Base-by-base conservation (phyloP, 2,329 filamentous ascomycete species). In the Calonectria honghensis region DNA sequence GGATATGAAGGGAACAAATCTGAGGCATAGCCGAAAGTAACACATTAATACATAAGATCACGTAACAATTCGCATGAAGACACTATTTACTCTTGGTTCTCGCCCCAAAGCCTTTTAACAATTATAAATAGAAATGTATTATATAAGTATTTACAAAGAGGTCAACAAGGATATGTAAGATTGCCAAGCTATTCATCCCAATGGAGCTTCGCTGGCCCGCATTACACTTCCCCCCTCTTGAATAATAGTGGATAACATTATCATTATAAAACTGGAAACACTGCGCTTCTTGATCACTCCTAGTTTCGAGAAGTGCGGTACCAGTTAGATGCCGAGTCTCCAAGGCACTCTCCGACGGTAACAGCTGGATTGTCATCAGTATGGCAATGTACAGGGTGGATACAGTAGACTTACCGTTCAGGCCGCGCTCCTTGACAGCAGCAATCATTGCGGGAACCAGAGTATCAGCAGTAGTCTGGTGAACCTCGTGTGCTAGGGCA, bases 401-500 rank as follows among this genome's bases (percentile, higher is more conserved):
- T 50, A 3, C 14, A 1, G 24, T 1, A 6, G 7, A 63, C 76
- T 71, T 13, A 76, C 77, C 70, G 24, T 57, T 65, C 24, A 74
- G 50, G 9, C 72, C 73, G 7, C 73, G 73, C 1, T 64, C 27
- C 3, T 72, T 29, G 11, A 77, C 48, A 1, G 27, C 20, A 4
- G 70, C 48, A 35, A 78, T 76, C 14, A 78, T 50, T 16, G 51
- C 39, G 3, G 80, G 75, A 3, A 81, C 73, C 51, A 88, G 76
- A 41, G 83, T 83, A n/a, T 81, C 74, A 11, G 84, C 86, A 2
- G 86, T 86, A 50, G 84, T 84, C 70, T 85, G 78, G 73, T 88
- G 85, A 61, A 88, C 86, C 74, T 89, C 88, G 73, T 89, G 88
- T 14, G 85, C 85, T 70, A 91, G 89, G 24, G 85, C 83, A 32